A percentile compares a stretch with the other conserved stretches of the same genome.
These are phyloP conservation scores for Fusarium sp. DNA, from an alignment of 2,329 filamentous ascomycete genomes.

Conservation along the genomic window DNA sequence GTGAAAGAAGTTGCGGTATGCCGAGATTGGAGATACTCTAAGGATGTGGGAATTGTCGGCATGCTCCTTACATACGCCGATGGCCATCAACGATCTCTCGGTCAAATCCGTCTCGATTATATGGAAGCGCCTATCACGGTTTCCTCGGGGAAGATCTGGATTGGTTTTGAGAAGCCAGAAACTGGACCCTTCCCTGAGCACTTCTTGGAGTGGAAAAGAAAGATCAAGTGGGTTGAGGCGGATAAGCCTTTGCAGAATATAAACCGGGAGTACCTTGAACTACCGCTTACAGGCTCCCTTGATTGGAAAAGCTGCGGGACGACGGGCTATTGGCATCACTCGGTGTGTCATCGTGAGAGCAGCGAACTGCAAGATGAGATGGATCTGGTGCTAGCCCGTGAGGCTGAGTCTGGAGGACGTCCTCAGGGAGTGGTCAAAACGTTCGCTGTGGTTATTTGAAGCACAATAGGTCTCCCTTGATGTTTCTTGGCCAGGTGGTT, in stretches of 20 bases:
- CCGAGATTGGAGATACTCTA: accelerated
- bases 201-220: no score
- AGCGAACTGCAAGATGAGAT: background rate
- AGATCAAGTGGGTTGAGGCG: background rate
- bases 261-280: background rate
- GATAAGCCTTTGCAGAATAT: accelerated
- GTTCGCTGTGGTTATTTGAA: background rate
- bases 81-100: background rate
- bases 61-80: background rate
- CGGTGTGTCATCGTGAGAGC: background rate
- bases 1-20: background rate
- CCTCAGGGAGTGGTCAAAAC: no score
- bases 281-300: background rate
- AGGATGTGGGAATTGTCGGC: accelerated
- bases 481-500: no score
- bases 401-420: background rate
- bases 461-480: no score
- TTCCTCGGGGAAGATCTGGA: background rate
- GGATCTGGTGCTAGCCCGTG: background rate
- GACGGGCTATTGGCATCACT: no score
- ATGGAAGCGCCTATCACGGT: background rate
- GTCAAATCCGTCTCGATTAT: background rate
- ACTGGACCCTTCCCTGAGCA: accelerated
- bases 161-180: background rate
- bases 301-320: background rate